A percentile compares a stretch with the other conserved stretches of the same genome.
phyloP scores from a whole-genome alignment of 306 rosid species.

The Senna tora region DNA sequence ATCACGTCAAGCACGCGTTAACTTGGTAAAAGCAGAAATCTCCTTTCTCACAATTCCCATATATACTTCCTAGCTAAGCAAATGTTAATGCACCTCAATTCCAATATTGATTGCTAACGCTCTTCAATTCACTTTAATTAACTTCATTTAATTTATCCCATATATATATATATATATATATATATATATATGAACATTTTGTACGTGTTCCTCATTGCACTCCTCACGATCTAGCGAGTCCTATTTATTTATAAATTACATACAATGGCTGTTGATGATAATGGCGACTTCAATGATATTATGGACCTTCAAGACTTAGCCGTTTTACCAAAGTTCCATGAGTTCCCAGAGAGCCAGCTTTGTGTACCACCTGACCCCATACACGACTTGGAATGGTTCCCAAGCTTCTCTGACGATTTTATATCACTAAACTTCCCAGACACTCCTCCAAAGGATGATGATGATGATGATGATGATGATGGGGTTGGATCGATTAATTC shows the following conservation, averaged over 20 bases:
- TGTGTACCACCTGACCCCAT: constrained; percentile 8
- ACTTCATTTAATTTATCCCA: background rate
- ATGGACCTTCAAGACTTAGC: background rate
- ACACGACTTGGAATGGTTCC: constrained; percentile 22
- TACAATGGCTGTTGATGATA: no score
- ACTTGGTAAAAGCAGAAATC: background rate
- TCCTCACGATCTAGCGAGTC: no score
- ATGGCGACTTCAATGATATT: background rate
- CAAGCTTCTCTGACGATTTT: background rate
- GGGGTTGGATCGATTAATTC: background rate
- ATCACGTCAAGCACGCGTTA: background rate
- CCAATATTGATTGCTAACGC: background rate
- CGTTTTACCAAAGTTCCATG: background rate
- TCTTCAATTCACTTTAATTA: background rate
- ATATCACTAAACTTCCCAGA: background rate
- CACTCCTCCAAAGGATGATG: background rate
- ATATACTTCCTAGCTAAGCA: constrained; percentile 3
- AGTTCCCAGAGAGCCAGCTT: background rate
- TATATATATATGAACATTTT: no score
- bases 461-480: background rate
- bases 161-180: background rate
- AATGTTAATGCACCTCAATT: background rate
- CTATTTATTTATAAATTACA: no score
- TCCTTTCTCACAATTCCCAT: background rate
- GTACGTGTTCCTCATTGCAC: no score